Percentiles rank a stretch among this genome's conserved stretches.
Evolutionary conservation across 148 eudicot genomes (phyloP).

Genomic region (Arbutus unedo): DNA sequence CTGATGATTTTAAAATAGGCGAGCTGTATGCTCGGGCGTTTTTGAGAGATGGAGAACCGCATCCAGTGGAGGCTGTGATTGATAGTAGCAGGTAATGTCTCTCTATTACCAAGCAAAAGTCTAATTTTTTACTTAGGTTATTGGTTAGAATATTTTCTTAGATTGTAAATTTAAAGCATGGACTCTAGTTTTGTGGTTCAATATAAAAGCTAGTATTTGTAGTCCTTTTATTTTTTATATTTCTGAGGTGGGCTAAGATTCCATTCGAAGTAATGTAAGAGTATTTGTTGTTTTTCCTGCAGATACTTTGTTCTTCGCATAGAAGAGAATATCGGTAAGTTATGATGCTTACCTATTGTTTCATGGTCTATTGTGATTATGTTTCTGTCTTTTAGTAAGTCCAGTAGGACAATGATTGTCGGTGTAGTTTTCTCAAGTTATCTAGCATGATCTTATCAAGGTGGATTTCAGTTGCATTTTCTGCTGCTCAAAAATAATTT

Average conservation of each 20-base stretch:
- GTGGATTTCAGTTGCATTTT: neutral
- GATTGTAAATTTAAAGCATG: neutral
- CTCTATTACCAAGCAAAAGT: neutral
- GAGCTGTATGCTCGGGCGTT: slow-evolving; percentile 94
- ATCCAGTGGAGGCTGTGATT: slow-evolving; percentile 94
- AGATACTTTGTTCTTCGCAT: slow-evolving; percentile 96
- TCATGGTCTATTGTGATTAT: neutral
- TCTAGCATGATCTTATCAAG: neutral
- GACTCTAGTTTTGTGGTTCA: neutral
- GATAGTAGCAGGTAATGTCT: slow-evolving; percentile 91
- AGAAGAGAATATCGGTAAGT: slow-evolving; percentile 85
- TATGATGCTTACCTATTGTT: neutral
- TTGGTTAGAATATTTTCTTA: neutral
- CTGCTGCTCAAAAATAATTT: neutral
- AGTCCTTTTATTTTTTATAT: neutral
- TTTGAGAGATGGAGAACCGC: slow-evolving; percentile 87
- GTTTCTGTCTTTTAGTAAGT: slow-evolving; percentile 4
- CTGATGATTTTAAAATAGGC: slow-evolving; percentile 35
- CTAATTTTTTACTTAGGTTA: neutral
- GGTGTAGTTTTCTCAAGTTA: neutral
- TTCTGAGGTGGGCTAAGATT: neutral
- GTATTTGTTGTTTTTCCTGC: slow-evolving; percentile 26
- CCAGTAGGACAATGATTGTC: neutral
- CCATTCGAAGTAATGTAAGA: too few species aligned
- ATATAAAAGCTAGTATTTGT: neutral